Conservation (phyloP, 768 basidiomycete species). For the Serpula lacrymans region DNA sequence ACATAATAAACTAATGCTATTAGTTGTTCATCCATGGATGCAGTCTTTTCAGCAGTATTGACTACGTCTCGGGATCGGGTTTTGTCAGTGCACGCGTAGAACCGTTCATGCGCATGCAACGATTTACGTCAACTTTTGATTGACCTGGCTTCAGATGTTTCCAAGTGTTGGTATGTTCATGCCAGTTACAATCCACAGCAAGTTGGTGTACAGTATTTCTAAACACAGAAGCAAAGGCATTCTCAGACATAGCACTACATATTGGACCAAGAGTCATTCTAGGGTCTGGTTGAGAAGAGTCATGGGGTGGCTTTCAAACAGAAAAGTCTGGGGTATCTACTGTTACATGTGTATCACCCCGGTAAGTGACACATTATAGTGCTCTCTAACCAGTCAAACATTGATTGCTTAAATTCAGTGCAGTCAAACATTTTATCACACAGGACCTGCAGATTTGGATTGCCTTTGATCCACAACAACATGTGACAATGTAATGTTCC, state of each 20-base stretch:
- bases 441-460: conserved; percentile 18
- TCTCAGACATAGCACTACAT: too few relatives aligned
- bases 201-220: too few relatives aligned
- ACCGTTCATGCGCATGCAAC: not conserved
- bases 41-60: not conserved
- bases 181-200: too few relatives aligned
- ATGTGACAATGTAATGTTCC: conserved; percentile 31
- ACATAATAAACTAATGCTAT: conserved; percentile 30
- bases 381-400: conserved; percentile 5
- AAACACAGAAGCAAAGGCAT: too few relatives aligned
- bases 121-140: not conserved
- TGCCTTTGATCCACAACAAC: conserved; percentile 24
- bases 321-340: too few relatives aligned
- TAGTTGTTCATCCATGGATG: conserved; percentile 5
- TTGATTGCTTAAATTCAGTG: conserved; percentile 1
- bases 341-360: conserved; percentile 4
- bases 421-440: conserved; percentile 6
- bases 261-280: too few relatives aligned
- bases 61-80: not conserved
- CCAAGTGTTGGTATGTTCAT: conserved; percentile 9
- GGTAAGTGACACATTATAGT: conserved; percentile 6
- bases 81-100: not conserved
- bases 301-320: too few relatives aligned
- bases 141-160: conserved; percentile 7
- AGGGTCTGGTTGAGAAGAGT: too few relatives aligned